Conservation (phyloP, 495 filamentous ascomycete species). For the Cudoniella acicularis region DNA sequence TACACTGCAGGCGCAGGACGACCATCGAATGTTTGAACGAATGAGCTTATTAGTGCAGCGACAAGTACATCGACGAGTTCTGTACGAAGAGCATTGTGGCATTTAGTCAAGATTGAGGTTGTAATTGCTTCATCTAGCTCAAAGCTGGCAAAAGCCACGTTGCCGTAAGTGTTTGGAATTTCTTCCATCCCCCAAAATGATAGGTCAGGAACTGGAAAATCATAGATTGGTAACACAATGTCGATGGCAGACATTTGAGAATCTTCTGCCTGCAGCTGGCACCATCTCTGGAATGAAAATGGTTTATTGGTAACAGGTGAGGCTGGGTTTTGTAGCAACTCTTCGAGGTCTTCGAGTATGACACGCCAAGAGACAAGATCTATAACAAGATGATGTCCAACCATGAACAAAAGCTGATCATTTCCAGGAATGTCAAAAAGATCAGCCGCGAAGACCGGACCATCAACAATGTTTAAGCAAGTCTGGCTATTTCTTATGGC, state of each 20-base stretch:
- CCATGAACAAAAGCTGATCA: slow-evolving; percentile 56
- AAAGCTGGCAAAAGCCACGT: slow-evolving; percentile 37
- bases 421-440: slow-evolving; percentile 47
- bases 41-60: slow-evolving; percentile 45
- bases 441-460: slow-evolving; percentile 44
- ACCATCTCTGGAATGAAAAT: slow-evolving; percentile 65
- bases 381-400: slow-evolving; percentile 63
- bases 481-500: slow-evolving; percentile 22
- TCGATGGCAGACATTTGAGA: background rate
- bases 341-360: slow-evolving; percentile 63
- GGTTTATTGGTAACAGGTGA: slow-evolving; percentile 33
- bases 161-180: slow-evolving; percentile 41
- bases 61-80: slow-evolving; percentile 47
- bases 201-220: slow-evolving; percentile 11
- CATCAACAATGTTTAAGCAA: slow-evolving; percentile 32
- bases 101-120: slow-evolving; percentile 36
- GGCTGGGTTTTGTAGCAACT: slow-evolving; percentile 50
- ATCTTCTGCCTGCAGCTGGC: slow-evolving; percentile 32
- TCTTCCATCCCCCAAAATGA: slow-evolving; percentile 46
- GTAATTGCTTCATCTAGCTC: slow-evolving; percentile 40
- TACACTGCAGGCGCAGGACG: slow-evolving; percentile 50
- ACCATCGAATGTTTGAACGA: slow-evolving; percentile 48
- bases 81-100: slow-evolving; percentile 41
- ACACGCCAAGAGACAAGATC: slow-evolving; percentile 69
- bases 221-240: background rate